Evolutionary conservation across 345 rosid species (phyloP).

Genomic region (Camelina hispida): DNA sequence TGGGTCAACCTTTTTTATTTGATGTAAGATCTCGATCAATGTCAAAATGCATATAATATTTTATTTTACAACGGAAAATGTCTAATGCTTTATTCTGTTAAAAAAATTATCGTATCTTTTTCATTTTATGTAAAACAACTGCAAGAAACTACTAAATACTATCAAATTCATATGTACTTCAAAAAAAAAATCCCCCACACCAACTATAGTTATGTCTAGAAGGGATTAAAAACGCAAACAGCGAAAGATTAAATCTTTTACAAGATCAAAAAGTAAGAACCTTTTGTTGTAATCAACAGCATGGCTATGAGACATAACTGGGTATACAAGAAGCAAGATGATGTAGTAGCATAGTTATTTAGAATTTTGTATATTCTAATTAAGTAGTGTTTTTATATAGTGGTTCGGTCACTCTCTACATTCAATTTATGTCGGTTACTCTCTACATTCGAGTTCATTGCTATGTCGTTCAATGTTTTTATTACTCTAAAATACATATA

Average conservation of each 20-base stretch:
- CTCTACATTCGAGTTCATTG: neutral
- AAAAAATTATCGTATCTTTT: too few relatives aligned
- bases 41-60: constrained; percentile 8
- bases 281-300: neutral
- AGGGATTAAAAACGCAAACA: constrained; percentile 2
- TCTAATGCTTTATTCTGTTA: constrained; percentile 5
- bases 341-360: neutral
- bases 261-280: neutral
- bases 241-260: neutral
- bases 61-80: neutral
- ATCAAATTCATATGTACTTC: too few relatives aligned
- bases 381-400: neutral
- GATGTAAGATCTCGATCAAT: constrained; percentile 15
- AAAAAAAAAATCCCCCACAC: too few relatives aligned
- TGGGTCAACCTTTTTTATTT: constrained; percentile 25
- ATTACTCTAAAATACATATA: neutral
- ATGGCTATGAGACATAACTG: neutral
- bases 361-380: neutral
- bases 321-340: neutral
- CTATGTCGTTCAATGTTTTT: too few relatives aligned
- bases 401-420: neutral
- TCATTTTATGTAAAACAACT: neutral
- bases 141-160: neutral
- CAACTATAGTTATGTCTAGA: neutral
- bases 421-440: neutral